These are phyloP conservation scores for Xylariales sp. DNA, from an alignment of 2,329 filamentous ascomycete species.

Conservation along the genomic window DNA sequence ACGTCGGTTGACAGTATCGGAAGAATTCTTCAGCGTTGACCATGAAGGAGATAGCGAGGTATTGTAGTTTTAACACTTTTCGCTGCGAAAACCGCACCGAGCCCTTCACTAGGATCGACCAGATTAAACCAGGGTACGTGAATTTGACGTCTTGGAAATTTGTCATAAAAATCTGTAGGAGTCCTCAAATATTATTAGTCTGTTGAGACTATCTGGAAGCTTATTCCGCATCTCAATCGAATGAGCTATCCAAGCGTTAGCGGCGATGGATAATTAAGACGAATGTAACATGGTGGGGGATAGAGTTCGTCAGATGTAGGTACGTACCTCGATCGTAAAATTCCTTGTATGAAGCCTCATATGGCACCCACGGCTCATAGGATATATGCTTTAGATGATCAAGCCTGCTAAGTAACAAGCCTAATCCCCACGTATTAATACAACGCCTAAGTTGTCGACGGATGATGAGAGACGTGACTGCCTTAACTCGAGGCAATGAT, in stretches of 20 bases:
- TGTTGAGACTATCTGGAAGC: slow-evolving; percentile 20
- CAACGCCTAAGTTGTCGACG: neutral
- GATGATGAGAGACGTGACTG: neutral
- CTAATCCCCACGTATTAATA: neutral
- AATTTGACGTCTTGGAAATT: slow-evolving; percentile 4
- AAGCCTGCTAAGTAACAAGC: neutral
- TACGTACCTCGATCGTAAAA: slow-evolving; percentile 12
- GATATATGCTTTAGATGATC: neutral
- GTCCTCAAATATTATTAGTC: slow-evolving; percentile 23
- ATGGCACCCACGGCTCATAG: neutral
- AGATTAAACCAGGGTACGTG: slow-evolving; percentile 6
- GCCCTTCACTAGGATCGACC: slow-evolving; percentile 7
- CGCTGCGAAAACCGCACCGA: slow-evolving; percentile 16
- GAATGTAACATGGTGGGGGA: slow-evolving; percentile 5
- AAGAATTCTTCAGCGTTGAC: slow-evolving; percentile 19
- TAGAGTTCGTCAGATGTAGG: slow-evolving; percentile 11
- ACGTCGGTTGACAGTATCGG: slow-evolving; percentile 13
- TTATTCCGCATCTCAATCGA: slow-evolving; percentile 8
- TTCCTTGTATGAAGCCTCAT: neutral
- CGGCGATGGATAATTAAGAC: slow-evolving; percentile 3
- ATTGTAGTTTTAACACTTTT: slow-evolving; percentile 14
- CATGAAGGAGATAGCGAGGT: slow-evolving; percentile 24
- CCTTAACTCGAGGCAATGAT: slow-evolving; percentile 15
- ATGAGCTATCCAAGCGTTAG: slow-evolving; percentile 6
- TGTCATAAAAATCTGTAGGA: slow-evolving; percentile 14